Evolutionary conservation across 2,329 filamentous ascomycete genomes (phyloP).

Genomic region (Fusarium setosum): DNA sequence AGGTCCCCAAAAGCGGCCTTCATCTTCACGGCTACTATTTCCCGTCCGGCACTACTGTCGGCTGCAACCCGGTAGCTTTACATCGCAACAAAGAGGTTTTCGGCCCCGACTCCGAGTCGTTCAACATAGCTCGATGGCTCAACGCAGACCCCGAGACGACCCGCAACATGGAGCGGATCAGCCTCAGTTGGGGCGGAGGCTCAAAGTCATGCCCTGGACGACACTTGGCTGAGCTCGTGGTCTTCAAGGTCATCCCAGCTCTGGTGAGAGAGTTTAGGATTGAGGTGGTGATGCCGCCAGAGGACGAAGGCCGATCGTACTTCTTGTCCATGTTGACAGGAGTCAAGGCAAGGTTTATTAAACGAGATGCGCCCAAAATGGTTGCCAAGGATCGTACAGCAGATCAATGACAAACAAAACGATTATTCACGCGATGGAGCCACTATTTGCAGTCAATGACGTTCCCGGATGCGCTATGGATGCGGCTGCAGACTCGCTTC

Average conservation of each 20-base stretch:
- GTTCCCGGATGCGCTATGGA: not conserved
- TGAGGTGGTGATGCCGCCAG: slow-evolving; percentile 50
- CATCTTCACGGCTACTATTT: slow-evolving; percentile 53
- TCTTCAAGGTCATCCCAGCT: slow-evolving; percentile 56
- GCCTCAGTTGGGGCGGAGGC: slow-evolving; percentile 64
- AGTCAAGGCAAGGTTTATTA: slow-evolving; percentile 54
- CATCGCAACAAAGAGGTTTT: slow-evolving; percentile 63
- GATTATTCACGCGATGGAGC: too few relatives aligned
- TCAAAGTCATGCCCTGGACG: slow-evolving; percentile 62
- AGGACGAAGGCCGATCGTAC: slow-evolving; percentile 56
- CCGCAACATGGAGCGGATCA: slow-evolving; percentile 59
- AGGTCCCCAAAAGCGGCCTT: slow-evolving; percentile 52
- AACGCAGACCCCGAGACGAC: slow-evolving; percentile 37
- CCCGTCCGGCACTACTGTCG: slow-evolving; percentile 59
- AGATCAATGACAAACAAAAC: accelerated
- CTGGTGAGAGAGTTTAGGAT: slow-evolving; percentile 59
- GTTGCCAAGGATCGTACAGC: accelerated
- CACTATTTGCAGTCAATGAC: not conserved
- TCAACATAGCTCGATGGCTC: slow-evolving; percentile 62
- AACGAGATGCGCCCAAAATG: not conserved
- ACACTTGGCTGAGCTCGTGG: slow-evolving; percentile 62
- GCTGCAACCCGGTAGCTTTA: slow-evolving; percentile 62
- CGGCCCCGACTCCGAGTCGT: slow-evolving; percentile 57
- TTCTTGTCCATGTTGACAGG: slow-evolving; percentile 65
- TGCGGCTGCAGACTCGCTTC: not conserved